A percentile compares a stretch with the other conserved stretches of the same genome.
phyloP scores from a whole-genome alignment of 148 eudicot genomes.

The Rhododendron vialii region DNA sequence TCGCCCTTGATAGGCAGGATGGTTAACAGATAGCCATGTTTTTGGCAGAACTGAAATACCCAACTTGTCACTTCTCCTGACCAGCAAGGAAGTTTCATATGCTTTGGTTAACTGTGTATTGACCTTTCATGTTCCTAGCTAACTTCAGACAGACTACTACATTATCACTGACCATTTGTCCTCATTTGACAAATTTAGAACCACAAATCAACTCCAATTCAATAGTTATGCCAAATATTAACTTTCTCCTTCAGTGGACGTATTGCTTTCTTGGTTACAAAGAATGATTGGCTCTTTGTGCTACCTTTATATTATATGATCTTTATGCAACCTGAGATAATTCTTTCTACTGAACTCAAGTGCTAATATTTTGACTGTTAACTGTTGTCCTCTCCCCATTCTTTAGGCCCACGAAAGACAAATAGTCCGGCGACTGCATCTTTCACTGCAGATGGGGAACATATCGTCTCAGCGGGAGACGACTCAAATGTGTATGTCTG shows the following conservation, averaged over 20 bases:
- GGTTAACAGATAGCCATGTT: not conserved
- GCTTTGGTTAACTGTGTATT: not conserved
- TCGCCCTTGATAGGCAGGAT: not conserved
- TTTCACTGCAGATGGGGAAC: conserved; percentile 75
- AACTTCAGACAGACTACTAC: too few species aligned
- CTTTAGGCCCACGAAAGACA: conserved; percentile 34
- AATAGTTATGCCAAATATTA: not conserved
- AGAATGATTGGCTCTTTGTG: not conserved
- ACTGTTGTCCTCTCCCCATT: not conserved
- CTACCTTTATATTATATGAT: not conserved
- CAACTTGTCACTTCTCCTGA: not conserved
- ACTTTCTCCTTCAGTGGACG: not conserved
- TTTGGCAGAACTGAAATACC: not conserved
- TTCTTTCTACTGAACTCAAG: not conserved
- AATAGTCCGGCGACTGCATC: conserved; percentile 52
- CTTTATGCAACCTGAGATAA: not conserved
- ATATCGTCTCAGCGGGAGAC: conserved; percentile 55
- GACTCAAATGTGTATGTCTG: conserved; percentile 63
- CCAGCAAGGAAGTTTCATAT: not conserved
- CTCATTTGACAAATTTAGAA: not conserved
- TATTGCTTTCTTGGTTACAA: not conserved
- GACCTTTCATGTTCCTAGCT: not conserved
- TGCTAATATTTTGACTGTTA: not conserved
- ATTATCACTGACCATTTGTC: not conserved
- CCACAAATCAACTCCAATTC: not conserved